These are phyloP conservation scores for Magnaporthales sp. DNA, from an alignment of 2,329 filamentous ascomycete genomes.

Conservation along the genomic window DNA sequence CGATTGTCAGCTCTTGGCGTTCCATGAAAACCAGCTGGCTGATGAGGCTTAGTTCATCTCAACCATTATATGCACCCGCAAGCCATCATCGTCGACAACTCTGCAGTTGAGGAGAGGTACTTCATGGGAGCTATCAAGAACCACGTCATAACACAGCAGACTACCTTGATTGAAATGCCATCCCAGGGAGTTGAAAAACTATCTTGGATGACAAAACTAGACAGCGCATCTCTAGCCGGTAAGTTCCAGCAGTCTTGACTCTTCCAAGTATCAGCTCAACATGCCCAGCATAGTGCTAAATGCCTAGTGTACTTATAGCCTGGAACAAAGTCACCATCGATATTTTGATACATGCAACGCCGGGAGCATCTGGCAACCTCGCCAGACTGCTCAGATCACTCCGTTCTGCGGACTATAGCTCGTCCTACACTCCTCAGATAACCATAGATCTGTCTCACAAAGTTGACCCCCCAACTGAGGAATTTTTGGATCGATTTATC, in stretches of 20 bases:
- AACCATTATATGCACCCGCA: conserved; percentile 68
- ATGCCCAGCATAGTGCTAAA: background rate
- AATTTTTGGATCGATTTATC: conserved; percentile 53
- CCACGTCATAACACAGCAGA: conserved; percentile 40
- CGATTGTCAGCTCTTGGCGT: conserved; percentile 3
- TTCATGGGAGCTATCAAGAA: conserved; percentile 53
- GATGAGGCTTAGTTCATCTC: conserved; percentile 65
- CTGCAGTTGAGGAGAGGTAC: conserved; percentile 56
- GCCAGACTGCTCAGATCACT: conserved; percentile 72
- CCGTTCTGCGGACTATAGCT: conserved; percentile 64
- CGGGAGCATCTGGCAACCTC: conserved; percentile 63
- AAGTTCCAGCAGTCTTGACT: conserved; percentile 13
- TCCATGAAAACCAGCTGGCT: conserved; percentile 23
- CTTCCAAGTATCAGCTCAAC: background rate
- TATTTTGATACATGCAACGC: conserved; percentile 70
- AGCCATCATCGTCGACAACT: conserved; percentile 64
- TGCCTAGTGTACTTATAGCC: conserved; percentile 28
- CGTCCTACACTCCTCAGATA: conserved; percentile 60
- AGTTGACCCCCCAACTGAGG: conserved; percentile 55
- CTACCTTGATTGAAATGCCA: conserved; percentile 70
- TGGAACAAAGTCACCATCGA: conserved; percentile 77
- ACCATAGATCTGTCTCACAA: conserved; percentile 74
- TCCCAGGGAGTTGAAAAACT: conserved; percentile 51
- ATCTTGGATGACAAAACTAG: conserved; percentile 71
- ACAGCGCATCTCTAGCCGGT: conserved; percentile 62